Conservation (phyloP, 2,329 filamentous ascomycete genomes). For the Xylariaceae sp. region DNA sequence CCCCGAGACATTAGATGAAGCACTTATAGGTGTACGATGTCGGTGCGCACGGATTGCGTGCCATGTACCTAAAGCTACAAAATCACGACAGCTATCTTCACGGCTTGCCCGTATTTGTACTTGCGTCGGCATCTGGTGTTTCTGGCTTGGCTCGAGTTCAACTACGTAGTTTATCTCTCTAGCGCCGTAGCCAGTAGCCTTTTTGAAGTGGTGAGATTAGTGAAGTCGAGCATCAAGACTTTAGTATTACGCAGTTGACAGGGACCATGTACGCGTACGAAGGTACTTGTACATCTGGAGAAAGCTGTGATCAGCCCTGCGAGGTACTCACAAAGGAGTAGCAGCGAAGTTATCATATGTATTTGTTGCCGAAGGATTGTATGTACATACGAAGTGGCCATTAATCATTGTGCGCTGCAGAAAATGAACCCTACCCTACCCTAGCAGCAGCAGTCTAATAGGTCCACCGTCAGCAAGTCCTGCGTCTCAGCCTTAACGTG, state of each 20-base stretch:
- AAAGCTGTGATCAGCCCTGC: conserved; percentile 18
- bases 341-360: background rate
- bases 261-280: conserved; percentile 14
- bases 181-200: conserved; percentile 5
- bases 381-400: conserved; percentile 3
- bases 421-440: conserved; percentile 9
- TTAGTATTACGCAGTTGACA: conserved; percentile 6
- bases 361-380: conserved; percentile 10
- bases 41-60: background rate
- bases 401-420: conserved; percentile 6
- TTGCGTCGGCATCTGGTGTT: background rate
- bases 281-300: conserved; percentile 12
- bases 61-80: background rate
- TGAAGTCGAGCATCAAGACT: conserved; percentile 8
- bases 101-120: background rate
- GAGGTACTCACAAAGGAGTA: conserved; percentile 1
- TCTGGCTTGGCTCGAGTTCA: background rate
- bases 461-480: conserved; percentile 5
- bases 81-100: background rate
- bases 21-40: background rate
- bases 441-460: conserved; percentile 4
- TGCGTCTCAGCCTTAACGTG: background rate
- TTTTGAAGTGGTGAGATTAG: conserved; percentile 11
- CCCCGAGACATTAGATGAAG: too few relatives aligned
- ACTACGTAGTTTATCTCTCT: background rate